Evolutionary conservation across 306 rosid species (phyloP).

Genomic region (Dalbergia cultrata): DNA sequence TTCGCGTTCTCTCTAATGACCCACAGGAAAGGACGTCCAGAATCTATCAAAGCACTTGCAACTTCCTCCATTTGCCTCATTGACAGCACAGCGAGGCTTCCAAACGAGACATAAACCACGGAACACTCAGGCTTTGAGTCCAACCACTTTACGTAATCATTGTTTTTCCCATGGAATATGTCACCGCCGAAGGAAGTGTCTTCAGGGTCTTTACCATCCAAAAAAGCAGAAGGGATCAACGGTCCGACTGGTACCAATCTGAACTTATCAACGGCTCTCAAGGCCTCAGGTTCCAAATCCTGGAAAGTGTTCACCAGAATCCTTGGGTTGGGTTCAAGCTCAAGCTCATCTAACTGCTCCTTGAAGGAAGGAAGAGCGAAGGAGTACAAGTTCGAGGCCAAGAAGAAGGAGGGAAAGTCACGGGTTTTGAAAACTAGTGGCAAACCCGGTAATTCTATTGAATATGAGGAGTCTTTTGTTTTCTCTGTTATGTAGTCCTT

Average conservation of each 20-base stretch:
- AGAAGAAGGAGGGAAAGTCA: constrained; percentile 52
- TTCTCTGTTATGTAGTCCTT: constrained; percentile 11
- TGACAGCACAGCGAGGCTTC: constrained; percentile 50
- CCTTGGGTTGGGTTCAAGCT: constrained; percentile 25
- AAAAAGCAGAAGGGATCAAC: constrained; percentile 59
- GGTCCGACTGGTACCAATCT: constrained; percentile 64
- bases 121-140: constrained; percentile 53
- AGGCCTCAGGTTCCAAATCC: constrained; percentile 51
- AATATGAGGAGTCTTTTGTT: not conserved
- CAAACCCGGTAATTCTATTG: constrained; percentile 46
- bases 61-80: constrained; percentile 70
- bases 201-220: constrained; percentile 43
- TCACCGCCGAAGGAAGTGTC: constrained; percentile 63
- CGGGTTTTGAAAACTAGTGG: constrained; percentile 12
- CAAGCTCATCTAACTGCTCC: constrained; percentile 42
- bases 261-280: constrained; percentile 36
- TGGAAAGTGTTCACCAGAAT: constrained; percentile 58
- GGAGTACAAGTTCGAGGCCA: not conserved
- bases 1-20: constrained; percentile 44
- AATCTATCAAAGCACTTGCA: constrained; percentile 59
- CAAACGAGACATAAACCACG: constrained; percentile 72
- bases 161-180: not conserved
- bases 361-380: constrained; percentile 42
- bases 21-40: constrained; percentile 63
- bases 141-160: constrained; percentile 62